A percentile compares a stretch with the other conserved stretches of the same genome.
Conservation (phyloP, 78 protist species). For the slime mould (Dictyostelium discoideum) region dicty_2.7 NC_007090.3:5178501-5179000, state of each 20-base stretch:
- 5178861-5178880: constrained; percentile 73
- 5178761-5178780: constrained; percentile 40
- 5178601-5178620: constrained; percentile 55
- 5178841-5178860: constrained; percentile 42
- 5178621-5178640: constrained; percentile 42
- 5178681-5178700: constrained; percentile 28
- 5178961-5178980: background rate
- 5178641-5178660: constrained; percentile 49
- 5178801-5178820: constrained; percentile 57
- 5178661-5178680: constrained; percentile 41
- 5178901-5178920: constrained; percentile 46
- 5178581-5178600: constrained; percentile 50
- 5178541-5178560: constrained; percentile 56
- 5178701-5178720: constrained; percentile 56
- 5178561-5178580: constrained; percentile 56
- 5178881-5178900: constrained; percentile 73
- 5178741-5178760: constrained; percentile 25
- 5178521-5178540: constrained; percentile 53
- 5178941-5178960: background rate
- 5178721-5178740: constrained; percentile 17
- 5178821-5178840: constrained; percentile 60
- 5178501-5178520: constrained; percentile 47
- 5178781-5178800: constrained; percentile 63
- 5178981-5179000: background rate
- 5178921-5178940: constrained; percentile 52